Conservation (phyloP, 1,284 basidiomycete species). For the Puccinia triticina region DNA sequence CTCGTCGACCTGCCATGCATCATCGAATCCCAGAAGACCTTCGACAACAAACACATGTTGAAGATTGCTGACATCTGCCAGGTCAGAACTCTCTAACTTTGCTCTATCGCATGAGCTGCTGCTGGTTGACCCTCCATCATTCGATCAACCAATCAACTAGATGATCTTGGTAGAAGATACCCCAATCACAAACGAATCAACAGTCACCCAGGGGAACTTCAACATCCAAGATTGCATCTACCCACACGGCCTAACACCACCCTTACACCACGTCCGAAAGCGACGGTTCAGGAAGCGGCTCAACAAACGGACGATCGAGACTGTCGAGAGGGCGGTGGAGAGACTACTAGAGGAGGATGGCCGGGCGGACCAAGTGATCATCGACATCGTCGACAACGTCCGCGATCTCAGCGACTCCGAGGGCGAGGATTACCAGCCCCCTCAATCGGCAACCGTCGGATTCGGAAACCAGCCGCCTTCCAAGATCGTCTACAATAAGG, state of each 20-base stretch:
- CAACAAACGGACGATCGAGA: conserved; percentile 89
- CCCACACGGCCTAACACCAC: conserved; percentile 94
- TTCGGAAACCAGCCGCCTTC: conserved; percentile 50
- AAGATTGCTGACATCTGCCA: conserved; percentile 98
- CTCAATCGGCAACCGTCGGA: conserved; percentile 31
- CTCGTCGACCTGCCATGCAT: conserved; percentile 94
- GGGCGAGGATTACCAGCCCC: conserved; percentile 45
- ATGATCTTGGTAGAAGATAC: conserved; percentile 80
- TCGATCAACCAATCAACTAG: conserved; percentile 65
- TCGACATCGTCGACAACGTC: conserved; percentile 65
- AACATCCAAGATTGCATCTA: conserved; percentile 96
- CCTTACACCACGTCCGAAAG: conserved; percentile 86
- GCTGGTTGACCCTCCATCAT: background rate
- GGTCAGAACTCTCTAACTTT: no score
- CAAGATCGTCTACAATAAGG: conserved; percentile 51
- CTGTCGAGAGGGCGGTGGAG: conserved; percentile 95
- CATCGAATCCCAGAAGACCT: conserved; percentile 92
- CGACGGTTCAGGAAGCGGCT: conserved; percentile 88
- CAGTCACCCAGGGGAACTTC: conserved; percentile 67
- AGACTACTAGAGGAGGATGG: conserved; percentile 83
- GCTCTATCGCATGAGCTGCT: background rate
- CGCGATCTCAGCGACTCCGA: conserved; percentile 62
- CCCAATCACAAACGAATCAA: conserved; percentile 68
- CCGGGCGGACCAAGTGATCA: conserved; percentile 71
- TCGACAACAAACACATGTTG: conserved; percentile 90